Evolutionary conservation across 2,329 filamentous ascomycete species (phyloP).

Genomic region (Pyrenochaeta sp.): DNA sequence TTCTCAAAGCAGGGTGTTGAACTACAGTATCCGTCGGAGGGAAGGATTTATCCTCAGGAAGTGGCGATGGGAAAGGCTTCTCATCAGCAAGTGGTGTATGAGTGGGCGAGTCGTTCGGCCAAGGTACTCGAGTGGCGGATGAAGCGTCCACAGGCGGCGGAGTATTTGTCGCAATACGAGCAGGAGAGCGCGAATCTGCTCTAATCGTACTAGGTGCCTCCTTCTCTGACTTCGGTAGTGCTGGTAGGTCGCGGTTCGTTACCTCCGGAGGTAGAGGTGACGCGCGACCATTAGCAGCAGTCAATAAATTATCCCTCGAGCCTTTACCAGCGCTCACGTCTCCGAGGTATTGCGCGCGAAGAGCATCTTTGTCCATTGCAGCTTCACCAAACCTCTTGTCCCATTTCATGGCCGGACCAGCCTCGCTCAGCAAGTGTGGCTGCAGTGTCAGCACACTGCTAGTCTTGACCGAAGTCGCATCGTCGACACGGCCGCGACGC

Average conservation of each 20-base stretch:
- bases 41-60: constrained; percentile 40
- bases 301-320: constrained; percentile 55
- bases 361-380: constrained; percentile 83
- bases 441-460: constrained; percentile 91
- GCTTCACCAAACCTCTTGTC: constrained; percentile 95
- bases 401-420: constrained; percentile 96
- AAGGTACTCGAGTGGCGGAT: constrained; percentile 45
- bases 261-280: constrained; percentile 34
- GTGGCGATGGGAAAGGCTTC: not conserved
- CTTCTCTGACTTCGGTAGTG: constrained; percentile 48
- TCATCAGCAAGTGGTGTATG: constrained; percentile 38
- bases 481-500: constrained; percentile 63
- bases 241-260: constrained; percentile 53
- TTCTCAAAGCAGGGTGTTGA: constrained; percentile 55
- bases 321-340: constrained; percentile 78
- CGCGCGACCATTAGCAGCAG: constrained; percentile 41
- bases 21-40: constrained; percentile 31
- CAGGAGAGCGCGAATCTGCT: constrained; percentile 41
- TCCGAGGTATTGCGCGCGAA: constrained; percentile 85
- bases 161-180: constrained; percentile 22
- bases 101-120: constrained; percentile 35
- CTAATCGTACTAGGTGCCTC: constrained; percentile 26
- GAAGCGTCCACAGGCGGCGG: constrained; percentile 37
- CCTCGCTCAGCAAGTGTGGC: constrained; percentile 82
- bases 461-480: constrained; percentile 73